phyloP scores from a whole-genome alignment of 306 rosid genomes.

The Citrullus colocynthis region DNA sequence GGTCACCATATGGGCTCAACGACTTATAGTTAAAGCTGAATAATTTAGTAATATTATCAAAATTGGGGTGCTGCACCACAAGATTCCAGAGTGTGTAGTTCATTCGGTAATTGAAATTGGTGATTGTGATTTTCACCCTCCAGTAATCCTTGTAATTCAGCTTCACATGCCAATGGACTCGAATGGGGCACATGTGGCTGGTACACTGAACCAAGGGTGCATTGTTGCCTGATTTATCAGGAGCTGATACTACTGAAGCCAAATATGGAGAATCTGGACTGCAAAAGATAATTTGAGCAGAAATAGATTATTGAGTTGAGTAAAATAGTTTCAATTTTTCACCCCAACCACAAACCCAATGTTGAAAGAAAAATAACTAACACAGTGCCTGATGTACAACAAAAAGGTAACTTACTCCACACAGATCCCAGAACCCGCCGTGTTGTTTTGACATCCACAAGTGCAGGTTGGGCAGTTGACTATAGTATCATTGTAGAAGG shows the following conservation, averaged over 20 bases:
- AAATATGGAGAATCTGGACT: slow-evolving; percentile 59
- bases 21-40: slow-evolving; percentile 90
- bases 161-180: slow-evolving; percentile 99
- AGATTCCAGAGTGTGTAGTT: slow-evolving; percentile 90
- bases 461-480: slow-evolving; percentile 95
- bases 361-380: neutral
- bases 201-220: slow-evolving; percentile 82
- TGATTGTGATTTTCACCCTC: slow-evolving; percentile 89
- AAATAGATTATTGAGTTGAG: neutral
- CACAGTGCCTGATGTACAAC: slow-evolving; percentile 3
- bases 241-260: slow-evolving; percentile 54
- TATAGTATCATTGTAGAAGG: slow-evolving; percentile 81
- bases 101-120: slow-evolving; percentile 94
- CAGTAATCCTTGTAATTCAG: slow-evolving; percentile 93
- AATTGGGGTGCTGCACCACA: slow-evolving; percentile 91
- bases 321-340: neutral
- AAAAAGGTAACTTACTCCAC: slow-evolving; percentile 46
- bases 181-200: slow-evolving; percentile 93
- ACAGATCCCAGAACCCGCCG: slow-evolving; percentile 56
- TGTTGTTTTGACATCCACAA: slow-evolving; percentile 81
- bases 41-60: slow-evolving; percentile 70
- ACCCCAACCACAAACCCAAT: neutral
- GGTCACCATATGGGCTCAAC: slow-evolving; percentile 74
- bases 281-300: slow-evolving; percentile 16
- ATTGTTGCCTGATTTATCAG: slow-evolving; percentile 30